Base-by-base conservation (phyloP, 352 stramenopile genomes). In the Pythium sukuiense region DNA sequence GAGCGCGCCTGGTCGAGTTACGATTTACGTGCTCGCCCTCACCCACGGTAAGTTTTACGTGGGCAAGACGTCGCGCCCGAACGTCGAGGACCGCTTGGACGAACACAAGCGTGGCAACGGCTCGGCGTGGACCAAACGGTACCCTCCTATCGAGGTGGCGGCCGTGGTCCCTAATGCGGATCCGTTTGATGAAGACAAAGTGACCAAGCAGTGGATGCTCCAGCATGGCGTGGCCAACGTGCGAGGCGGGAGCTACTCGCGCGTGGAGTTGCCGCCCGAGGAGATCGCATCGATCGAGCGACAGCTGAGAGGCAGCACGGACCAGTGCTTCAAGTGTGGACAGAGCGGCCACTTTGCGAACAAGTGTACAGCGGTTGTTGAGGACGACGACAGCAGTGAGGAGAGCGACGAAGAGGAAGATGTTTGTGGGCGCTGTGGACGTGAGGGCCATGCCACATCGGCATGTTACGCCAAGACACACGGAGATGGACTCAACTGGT, bases 121-220 rank as follows among this genome's bases (percentile, higher is more conserved):
- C 30, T 52, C 55, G n/a, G 55, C 45, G 49, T 69, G 62, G 62
- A 69, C 62, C 16, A 69, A 63, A 27, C 55, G 49, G 35, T 61
- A 69, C 37, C 55, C 43, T 49, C 62, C 62, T 13, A 8, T 69
- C 32, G 45, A 20, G 12, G 53, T 69, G 29, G 52, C 50, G 20
- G 62, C 62, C 12, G 55, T 69, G 8, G 37, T 52, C 20, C 55
- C 35, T 18, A 69, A 69, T 59, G 49, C 49, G 35, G 56, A 62
- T 69, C 62, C 39, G 20, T 69, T 69, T 27, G 62, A 69, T 56
- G 62, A 69, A 48, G 62, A 69, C 20, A 69, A 69, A 56, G 48
- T 63, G 16, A 69, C 62, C 4, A 69, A 69, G 49, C 46, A 63
- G 55, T 69, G 56, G 43, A 69, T 69, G 62, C 62, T 63, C 53